Evolutionary conservation across 1,139 yeast species (phyloP).

Genomic region (Hyphopichia fennica): DNA sequence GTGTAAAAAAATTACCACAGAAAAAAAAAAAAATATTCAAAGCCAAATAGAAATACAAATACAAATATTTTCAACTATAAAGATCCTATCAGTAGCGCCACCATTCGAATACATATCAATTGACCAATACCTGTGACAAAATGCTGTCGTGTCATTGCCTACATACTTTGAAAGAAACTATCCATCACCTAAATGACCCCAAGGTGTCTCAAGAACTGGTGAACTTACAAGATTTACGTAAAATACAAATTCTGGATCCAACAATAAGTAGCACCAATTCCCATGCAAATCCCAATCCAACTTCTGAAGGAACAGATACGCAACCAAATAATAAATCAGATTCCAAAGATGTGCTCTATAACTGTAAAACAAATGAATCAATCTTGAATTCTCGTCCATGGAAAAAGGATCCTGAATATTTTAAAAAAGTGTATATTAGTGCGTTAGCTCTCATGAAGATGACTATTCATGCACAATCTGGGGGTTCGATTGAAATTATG

Average conservation of each 20-base stretch:
- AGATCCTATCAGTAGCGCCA: neutral
- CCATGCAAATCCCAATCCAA: neutral
- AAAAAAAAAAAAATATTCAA: too few species aligned
- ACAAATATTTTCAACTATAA: neutral
- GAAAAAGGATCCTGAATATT: conserved; percentile 55
- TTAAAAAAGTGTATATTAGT: conserved; percentile 66
- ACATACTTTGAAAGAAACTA: conserved; percentile 1
- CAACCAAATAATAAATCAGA: neutral
- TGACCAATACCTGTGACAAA: neutral
- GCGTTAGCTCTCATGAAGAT: conserved; percentile 77
- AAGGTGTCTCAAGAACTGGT: neutral
- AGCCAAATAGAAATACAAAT: neutral
- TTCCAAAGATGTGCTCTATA: neutral
- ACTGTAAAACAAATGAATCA: conserved; percentile 1
- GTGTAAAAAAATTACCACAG: neutral
- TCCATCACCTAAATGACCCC: neutral
- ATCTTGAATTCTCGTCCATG: conserved; percentile 32
- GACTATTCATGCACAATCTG: conserved; percentile 78
- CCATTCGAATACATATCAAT: neutral
- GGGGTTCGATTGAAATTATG: conserved; percentile 93
- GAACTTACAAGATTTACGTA: neutral
- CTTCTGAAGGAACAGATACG: too few species aligned
- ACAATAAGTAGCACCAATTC: neutral
- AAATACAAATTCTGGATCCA: neutral
- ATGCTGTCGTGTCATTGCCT: neutral